Base-by-base conservation (phyloP, 2,329 filamentous ascomycete genomes). In the Fusarium sp. region DNA sequence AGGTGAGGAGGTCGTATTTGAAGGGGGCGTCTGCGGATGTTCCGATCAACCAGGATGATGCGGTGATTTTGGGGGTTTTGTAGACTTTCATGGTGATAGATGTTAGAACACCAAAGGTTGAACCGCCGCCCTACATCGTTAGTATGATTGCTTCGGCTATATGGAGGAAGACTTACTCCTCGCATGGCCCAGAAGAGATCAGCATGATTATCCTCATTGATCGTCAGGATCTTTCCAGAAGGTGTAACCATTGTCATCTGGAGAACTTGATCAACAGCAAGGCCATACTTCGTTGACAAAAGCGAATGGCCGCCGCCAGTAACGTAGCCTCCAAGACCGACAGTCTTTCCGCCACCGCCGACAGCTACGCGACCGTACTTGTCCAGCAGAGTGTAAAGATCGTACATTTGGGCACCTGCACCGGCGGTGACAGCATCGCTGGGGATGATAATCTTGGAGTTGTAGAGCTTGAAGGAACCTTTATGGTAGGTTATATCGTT, bases 111-210 rank as follows among this genome's bases (percentile, higher is more conserved):
- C 87, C 89, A 73, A 89, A 92, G 0, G 88, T 91, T 23, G 85
- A 86, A 4, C 87, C 88, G 6, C 88, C 88, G 9, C 88, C 88
- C 85, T 86, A 6, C 1, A 1, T 30, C 2, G 2, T 73, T 5
- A 70, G 41, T 2, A n/a, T 26, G 15, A 63, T 17, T 12, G 0
- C 13, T 12, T 46, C 10, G 0, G n/a, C 11, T 8, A 18, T 7
- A 17, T 27, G n/a, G 1, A 3, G 2, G 2, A 1, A 6, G 0
- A 81, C 83, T 78, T 78, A 88, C 84, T 12, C 89, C 89, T 63
- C 86, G 80, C 67, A 91, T 81, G 0, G 90, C 90, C 90, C 89
- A 92, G 76, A 90, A 91, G 1, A 92, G 78, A 58, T 91, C 89
- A 0, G 79, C 62, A 59, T 91, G 83, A 41, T 86, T 81, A 14